These are phyloP conservation scores for Pezicula neosporulosa DNA, from an alignment of 2,329 filamentous ascomycete genomes.

Conservation along the genomic window DNA sequence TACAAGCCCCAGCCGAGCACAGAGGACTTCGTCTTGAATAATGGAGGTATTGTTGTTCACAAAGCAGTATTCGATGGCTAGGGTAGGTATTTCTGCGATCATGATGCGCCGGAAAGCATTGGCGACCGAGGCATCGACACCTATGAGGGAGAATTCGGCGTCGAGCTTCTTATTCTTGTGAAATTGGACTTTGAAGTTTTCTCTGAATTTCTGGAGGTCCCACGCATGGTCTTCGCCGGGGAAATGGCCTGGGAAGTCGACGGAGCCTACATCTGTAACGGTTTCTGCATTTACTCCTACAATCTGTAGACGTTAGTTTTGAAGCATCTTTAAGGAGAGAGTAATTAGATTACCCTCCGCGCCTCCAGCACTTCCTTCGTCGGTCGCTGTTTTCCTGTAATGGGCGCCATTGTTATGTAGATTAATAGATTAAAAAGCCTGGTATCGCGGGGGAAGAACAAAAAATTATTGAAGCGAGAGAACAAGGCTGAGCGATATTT, in stretches of 20 bases:
- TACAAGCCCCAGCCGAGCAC: constrained; percentile 84
- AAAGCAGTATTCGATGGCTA: constrained; percentile 92
- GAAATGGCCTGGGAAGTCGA: constrained; percentile 88
- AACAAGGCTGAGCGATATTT: constrained; percentile 35
- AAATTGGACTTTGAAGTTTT: constrained; percentile 72
- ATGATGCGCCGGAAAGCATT: constrained; percentile 97
- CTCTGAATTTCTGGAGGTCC: constrained; percentile 68
- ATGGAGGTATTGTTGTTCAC: constrained; percentile 96
- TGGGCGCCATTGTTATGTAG: constrained; percentile 36
- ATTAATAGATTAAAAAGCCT: neutral
- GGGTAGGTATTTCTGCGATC: constrained; percentile 87
- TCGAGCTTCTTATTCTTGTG: constrained; percentile 78
- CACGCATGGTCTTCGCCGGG: constrained; percentile 84
- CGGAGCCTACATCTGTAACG: constrained; percentile 83
- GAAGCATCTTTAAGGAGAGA: neutral
- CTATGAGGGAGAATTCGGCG: constrained; percentile 85
- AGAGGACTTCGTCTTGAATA: constrained; percentile 95
- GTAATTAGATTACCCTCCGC: constrained; percentile 49
- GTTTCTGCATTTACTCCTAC: constrained; percentile 88
- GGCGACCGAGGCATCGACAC: constrained; percentile 86
- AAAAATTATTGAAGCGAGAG: neutral
- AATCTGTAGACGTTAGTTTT: constrained; percentile 49
- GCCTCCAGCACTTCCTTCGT: constrained; percentile 55
- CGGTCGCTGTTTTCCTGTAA: constrained; percentile 30
- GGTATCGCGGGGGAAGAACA: constrained; percentile 13